These are phyloP conservation scores for Nosema granulosis DNA, from an alignment of 371 early-diverging fungal genomes.

Conservation along the genomic window DNA sequence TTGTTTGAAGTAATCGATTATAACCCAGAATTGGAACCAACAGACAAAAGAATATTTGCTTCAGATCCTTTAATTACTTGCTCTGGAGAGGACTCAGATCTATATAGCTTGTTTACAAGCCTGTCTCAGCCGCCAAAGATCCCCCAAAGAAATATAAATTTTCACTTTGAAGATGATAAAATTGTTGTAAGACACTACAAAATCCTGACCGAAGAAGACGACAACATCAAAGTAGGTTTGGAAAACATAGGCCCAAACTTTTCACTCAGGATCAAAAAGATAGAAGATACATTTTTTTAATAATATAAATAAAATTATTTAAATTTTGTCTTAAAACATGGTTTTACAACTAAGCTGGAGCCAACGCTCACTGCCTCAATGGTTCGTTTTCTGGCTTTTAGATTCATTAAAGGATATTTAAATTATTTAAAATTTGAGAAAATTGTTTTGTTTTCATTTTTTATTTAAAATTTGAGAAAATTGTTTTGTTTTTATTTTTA, in stretches of 20 bases:
- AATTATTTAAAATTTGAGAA: too few relatives aligned
- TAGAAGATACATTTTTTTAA: conserved; percentile 28
- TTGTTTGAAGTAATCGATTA: conserved; percentile 52
- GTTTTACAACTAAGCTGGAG: too few relatives aligned
- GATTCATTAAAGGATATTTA: too few relatives aligned
- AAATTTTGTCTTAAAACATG: too few relatives aligned
- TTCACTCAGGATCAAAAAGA: conserved; percentile 44
- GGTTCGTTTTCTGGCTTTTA: too few relatives aligned
- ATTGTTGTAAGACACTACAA: conserved; percentile 53
- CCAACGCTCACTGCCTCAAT: not conserved
- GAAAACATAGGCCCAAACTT: conserved; percentile 56
- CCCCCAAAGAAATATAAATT: conserved; percentile 38
- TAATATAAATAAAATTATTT: not conserved
- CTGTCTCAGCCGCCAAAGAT: conserved; percentile 6
- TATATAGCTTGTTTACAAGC: conserved; percentile 32
- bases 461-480: too few relatives aligned
- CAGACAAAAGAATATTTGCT: conserved; percentile 10
- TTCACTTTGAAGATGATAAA: conserved; percentile 40
- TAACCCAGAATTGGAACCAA: conserved; percentile 25
- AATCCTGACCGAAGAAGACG: conserved; percentile 28
- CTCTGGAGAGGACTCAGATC: conserved; percentile 17
- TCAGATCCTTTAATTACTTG: conserved; percentile 46
- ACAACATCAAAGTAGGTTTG: conserved; percentile 36
- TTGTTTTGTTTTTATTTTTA: too few relatives aligned
- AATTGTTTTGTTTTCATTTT: too few relatives aligned